Conservation (phyloP, 2,329 filamentous ascomycete genomes). For the Aaosphaeria arxii region DNA sequence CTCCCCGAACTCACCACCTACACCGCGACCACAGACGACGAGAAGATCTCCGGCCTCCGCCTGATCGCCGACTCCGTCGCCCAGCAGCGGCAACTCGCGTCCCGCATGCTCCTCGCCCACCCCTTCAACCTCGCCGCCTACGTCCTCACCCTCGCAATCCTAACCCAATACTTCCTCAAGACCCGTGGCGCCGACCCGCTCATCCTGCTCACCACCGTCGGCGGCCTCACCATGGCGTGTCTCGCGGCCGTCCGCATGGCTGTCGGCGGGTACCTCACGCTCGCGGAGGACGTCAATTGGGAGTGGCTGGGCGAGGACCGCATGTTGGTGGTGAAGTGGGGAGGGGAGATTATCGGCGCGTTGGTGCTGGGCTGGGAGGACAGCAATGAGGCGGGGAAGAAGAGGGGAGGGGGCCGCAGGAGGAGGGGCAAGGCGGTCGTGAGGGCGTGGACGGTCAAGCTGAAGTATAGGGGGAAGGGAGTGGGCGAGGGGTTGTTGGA, state of each 20-base stretch:
- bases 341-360: slow-evolving; percentile 67
- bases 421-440: slow-evolving; percentile 67
- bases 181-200: slow-evolving; percentile 48
- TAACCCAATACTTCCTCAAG: slow-evolving; percentile 40
- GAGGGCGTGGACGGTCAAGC: slow-evolving; percentile 76
- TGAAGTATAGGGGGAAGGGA: slow-evolving; percentile 67
- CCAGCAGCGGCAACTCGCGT: slow-evolving; percentile 72
- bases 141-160: slow-evolving; percentile 37
- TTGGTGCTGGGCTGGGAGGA: slow-evolving; percentile 65
- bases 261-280: slow-evolving; percentile 59
- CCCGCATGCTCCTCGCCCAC: slow-evolving; percentile 51
- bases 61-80: slow-evolving; percentile 79
- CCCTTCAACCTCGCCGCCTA: slow-evolving; percentile 37
- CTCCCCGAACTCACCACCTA: slow-evolving; percentile 63
- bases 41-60: slow-evolving; percentile 66
- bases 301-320: slow-evolving; percentile 57
- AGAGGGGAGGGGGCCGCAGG: slow-evolving; percentile 39
- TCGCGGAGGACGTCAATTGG: slow-evolving; percentile 61
- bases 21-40: slow-evolving; percentile 47
- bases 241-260: slow-evolving; percentile 61
- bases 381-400: slow-evolving; percentile 41
- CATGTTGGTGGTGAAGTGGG: slow-evolving; percentile 63
- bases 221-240: slow-evolving; percentile 61
- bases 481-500: slow-evolving; percentile 70
- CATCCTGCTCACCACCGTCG: slow-evolving; percentile 56